phyloP scores from a whole-genome alignment of 345 rosid species.

The Crucihimalaya himalaica region DNA sequence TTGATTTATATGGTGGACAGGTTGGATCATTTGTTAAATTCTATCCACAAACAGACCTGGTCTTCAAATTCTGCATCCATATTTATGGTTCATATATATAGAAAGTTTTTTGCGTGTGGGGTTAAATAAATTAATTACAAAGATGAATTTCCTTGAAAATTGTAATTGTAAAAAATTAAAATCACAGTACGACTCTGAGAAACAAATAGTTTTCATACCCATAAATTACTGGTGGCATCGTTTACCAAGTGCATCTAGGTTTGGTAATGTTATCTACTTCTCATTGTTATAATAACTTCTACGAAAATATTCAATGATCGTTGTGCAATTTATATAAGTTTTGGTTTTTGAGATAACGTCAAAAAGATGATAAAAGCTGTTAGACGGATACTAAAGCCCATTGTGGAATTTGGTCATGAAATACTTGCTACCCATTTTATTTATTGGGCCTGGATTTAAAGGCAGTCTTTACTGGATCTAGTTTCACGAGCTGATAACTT shows the following conservation, averaged over 20 bases:
- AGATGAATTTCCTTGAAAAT: constrained; percentile 8
- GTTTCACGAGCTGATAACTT: not conserved
- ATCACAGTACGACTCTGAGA: not conserved
- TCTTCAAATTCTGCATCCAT: constrained; percentile 39
- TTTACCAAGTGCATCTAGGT: not conserved
- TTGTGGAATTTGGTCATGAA: not conserved
- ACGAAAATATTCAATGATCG: not conserved
- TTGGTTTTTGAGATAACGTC: not conserved
- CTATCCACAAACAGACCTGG: constrained; percentile 37
- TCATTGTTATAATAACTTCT: not conserved
- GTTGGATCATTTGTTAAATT: constrained; percentile 42
- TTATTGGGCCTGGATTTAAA: constrained; percentile 1
- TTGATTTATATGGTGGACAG: constrained; percentile 40
- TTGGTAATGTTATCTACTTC: not conserved
- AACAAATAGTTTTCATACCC: not conserved
- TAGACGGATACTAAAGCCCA: constrained; percentile 8
- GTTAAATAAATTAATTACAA: constrained; percentile 35
- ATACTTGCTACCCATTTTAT: not conserved
- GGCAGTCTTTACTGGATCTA: not conserved
- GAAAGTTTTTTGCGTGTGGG: constrained; percentile 41
- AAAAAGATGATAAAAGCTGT: not conserved
- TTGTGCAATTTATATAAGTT: not conserved
- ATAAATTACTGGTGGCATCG: constrained; percentile 2
- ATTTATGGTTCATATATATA: constrained; percentile 39
- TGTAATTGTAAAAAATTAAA: not conserved